Evolutionary conservation across 1,284 basidiomycete genomes (phyloP).

Genomic region (Hymenochaete sp.): DNA sequence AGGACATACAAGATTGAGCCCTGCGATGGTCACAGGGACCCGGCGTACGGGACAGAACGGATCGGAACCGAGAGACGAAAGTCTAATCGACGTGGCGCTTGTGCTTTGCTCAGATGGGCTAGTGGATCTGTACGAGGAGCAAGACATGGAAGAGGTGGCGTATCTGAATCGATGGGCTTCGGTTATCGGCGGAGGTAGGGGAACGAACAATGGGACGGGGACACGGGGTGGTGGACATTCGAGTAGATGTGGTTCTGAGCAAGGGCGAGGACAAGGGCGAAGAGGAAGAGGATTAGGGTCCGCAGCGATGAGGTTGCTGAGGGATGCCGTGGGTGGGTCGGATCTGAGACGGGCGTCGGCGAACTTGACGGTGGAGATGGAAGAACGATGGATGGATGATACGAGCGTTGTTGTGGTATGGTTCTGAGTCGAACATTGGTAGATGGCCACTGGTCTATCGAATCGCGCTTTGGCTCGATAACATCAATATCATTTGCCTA

Average conservation of each 20-base stretch:
- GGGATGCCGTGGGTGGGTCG: constrained; percentile 49
- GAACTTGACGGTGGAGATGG: constrained; percentile 55
- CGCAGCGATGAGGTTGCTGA: too few species aligned
- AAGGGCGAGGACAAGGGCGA: too few species aligned
- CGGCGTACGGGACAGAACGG: constrained; percentile 7
- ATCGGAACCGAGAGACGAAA: not conserved
- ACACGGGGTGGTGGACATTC: too few species aligned
- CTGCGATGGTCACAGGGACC: too few species aligned
- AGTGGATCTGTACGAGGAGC: constrained; percentile 40
- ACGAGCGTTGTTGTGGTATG: constrained; percentile 29
- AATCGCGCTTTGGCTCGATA: too few species aligned
- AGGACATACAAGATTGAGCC: constrained; percentile 1
- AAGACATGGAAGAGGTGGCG: constrained; percentile 24
- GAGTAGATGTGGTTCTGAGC: too few species aligned
- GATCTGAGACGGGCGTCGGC: constrained; percentile 44
- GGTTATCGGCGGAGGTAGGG: constrained; percentile 16
- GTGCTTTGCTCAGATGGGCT: constrained; percentile 54
- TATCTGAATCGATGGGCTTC: constrained; percentile 17
- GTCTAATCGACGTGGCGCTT: constrained; percentile 26
- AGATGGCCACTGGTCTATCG: too few species aligned
- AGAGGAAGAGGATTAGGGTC: too few species aligned
- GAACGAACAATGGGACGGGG: too few species aligned
- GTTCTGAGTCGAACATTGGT: constrained; percentile 1
- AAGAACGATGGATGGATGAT: constrained; percentile 60
- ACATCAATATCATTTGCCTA: too few species aligned